Base-by-base conservation (phyloP, 352 stramenopile species). In the Phytophthora pluvialis region DNA sequence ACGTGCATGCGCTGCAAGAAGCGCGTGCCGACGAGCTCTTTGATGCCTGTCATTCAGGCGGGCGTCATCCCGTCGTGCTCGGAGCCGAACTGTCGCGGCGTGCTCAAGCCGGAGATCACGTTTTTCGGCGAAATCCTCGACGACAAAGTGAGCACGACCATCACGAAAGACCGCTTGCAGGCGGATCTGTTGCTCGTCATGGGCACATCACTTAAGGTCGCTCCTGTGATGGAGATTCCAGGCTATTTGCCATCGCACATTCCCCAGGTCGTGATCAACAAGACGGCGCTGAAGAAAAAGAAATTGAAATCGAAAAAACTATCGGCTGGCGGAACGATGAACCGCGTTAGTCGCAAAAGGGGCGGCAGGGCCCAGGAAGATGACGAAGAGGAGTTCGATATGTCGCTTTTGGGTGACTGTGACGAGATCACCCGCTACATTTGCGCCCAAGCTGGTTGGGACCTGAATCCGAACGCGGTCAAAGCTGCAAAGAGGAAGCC, bases 101-200 rank as follows among this genome's bases (percentile, higher is more conserved):
- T 99, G 2, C 69, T 99, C 29, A 99, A 99, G 79, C 97, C 97
- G 0, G 90, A 98, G 56, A 98, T 99, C 50, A 98, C 95, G 6
- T 99, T 99, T 68, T 99, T 99, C 75, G 97, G 97, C 10, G 96
- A 99, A 72, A 86, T 91, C 13, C 64, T 99, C 18, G 78, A 83
- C 3, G 75, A 96, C 35, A 83, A 80, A 53, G 97, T 99, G 51
- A 90, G 82, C 57, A 88, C 81, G 39, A 87, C 64, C 26, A 83
- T 92, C 58, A 88, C 81, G 3, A 87, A 88, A 46, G 83, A 92
- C 45, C 77, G 80, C 2, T 42, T 92, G 18, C 84, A 91, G 38
- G 94, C 89, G 0, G 97, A 99, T 78, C 74, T 99, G 21, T 72
- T 99, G 31, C 89, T 99, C 38, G 96, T 99, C 18, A 98, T 99